Evolutionary conservation across 768 basidiomycete genomes (phyloP).

Genomic region (Boletus reticulatus): DNA sequence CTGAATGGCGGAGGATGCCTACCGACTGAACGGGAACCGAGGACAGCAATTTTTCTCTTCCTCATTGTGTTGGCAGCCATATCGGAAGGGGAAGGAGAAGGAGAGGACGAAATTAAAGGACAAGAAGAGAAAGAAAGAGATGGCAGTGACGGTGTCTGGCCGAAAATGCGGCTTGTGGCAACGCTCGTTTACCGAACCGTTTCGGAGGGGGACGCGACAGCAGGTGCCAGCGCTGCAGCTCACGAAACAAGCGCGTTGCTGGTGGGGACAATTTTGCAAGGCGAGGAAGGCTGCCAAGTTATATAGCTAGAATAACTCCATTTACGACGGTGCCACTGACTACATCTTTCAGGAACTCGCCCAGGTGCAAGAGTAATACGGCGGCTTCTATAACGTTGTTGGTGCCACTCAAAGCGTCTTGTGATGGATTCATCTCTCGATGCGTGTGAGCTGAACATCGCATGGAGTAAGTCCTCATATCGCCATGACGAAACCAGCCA

Average conservation of each 20-base stretch:
- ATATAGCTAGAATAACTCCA: constrained; percentile 2
- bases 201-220: constrained; percentile 19
- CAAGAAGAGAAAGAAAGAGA: constrained; percentile 13
- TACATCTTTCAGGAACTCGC: constrained; percentile 24
- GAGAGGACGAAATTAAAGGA: constrained; percentile 2
- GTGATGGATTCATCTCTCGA: constrained; percentile 23
- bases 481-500: not conserved
- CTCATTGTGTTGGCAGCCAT: constrained; percentile 47
- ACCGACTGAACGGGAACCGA: constrained; percentile 90
- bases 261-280: constrained; percentile 2
- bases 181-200: constrained; percentile 32
- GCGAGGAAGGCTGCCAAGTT: not conserved
- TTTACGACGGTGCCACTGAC: constrained; percentile 22
- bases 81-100: constrained; percentile 7
- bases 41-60: constrained; percentile 86
- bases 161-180: constrained; percentile 23
- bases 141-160: constrained; percentile 12
- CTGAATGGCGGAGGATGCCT: constrained; percentile 24
- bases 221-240: constrained; percentile 15
- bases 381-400: constrained; percentile 25
- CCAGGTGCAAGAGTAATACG: constrained; percentile 21
- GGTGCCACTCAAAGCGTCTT: constrained; percentile 19
- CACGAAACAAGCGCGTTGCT: not conserved
- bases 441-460: constrained; percentile 12
- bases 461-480: not conserved